Base-by-base conservation (phyloP, 2,329 filamentous ascomycete genomes). In the Cladobotryum mycophilum region DNA sequence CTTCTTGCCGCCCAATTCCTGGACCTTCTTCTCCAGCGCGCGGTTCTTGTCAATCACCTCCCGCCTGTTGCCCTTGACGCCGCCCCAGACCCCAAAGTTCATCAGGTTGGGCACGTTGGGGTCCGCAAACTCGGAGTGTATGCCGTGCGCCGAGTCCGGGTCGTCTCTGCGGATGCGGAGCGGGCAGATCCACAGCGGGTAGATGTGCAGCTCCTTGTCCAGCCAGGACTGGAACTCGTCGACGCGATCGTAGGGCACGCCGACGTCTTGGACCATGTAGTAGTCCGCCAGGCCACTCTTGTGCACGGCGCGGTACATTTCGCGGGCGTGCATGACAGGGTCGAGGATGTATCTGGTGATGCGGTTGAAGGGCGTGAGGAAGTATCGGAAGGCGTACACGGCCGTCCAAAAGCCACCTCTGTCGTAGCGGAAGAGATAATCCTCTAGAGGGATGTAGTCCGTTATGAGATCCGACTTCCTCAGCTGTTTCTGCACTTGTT, bases 401-500 rank as follows among this genome's bases (percentile, higher is more conserved):
- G 79, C 84, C 3, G 79, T 79, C 84, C 84, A 88, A 67, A 87
- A 87, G 3, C 78, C 82, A 43, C 82, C 84, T 35, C 84, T 76
- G 62, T 88, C 83, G 67, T 85, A 87, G 14, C 84, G 78, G 66
- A 88, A 88, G 53, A 87, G 76, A 64, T 88, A 88, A 60, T 87
- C 84, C 2, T 69, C 67, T 1, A 87, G 58, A 0, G 82, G 82
- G 2, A 87, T 75, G 51, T 78, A 78, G 52, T 86, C 80, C 5
- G 72, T 64, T 2, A 54, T 58, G 5, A 53, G 62, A 11, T 59
- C 38, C 35, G 57, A 41, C 50, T 56, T 55, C 35, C 49, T 47
- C 11, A 70, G 54, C 41, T 56, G 53, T 52, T 64, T 65, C 53
- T 64, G 58, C 36, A 65, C 61, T n/a, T 73, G 65, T 55, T 80